A percentile compares a stretch with the other conserved stretches of the same genome.
phyloP scores from a whole-genome alignment of 176 grass and related monocot genomes.

The Cenchrus purpureus region DNA sequence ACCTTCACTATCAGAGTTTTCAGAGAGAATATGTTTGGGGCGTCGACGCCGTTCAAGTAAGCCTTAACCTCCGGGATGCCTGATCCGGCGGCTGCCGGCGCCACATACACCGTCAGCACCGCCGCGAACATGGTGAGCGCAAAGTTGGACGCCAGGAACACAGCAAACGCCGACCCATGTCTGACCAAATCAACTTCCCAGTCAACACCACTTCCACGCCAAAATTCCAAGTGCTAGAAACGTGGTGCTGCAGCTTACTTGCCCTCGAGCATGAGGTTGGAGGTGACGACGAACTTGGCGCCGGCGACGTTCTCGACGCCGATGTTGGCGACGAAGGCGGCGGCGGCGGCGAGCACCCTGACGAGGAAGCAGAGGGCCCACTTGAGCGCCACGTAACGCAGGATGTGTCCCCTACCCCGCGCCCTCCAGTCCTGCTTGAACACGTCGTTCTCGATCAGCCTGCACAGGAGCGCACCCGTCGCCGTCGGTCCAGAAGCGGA shows the following conservation, averaged over 20 bases:
- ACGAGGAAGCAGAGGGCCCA: constrained; percentile 87
- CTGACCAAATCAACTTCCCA: constrained; percentile 40
- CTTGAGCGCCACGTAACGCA: constrained; percentile 84
- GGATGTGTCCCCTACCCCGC: constrained; percentile 51
- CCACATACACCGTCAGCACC: constrained; percentile 73
- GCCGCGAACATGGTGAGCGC: constrained; percentile 72
- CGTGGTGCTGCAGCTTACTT: constrained; percentile 46
- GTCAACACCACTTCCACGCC: background rate
- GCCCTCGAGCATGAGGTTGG: constrained; percentile 71
- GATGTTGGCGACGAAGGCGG: constrained; percentile 78
- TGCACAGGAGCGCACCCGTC: constrained; percentile 21
- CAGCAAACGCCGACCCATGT: constrained; percentile 62
- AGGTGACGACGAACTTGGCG: constrained; percentile 84
- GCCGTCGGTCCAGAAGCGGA: background rate
- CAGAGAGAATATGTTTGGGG: constrained; percentile 80
- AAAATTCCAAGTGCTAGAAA: background rate
- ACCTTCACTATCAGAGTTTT: constrained; percentile 92
- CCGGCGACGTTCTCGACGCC: constrained; percentile 95
- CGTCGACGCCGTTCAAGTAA: constrained; percentile 91
- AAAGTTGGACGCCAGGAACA: constrained; percentile 76
- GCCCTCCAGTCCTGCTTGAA: constrained; percentile 95
- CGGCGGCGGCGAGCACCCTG: constrained; percentile 56
- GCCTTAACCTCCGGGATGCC: constrained; percentile 94
- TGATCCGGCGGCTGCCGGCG: constrained; percentile 85
- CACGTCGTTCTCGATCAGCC: constrained; percentile 89